Conservation (phyloP, 192 early-diverging fungal genomes). For the Podila horticola region DNA sequence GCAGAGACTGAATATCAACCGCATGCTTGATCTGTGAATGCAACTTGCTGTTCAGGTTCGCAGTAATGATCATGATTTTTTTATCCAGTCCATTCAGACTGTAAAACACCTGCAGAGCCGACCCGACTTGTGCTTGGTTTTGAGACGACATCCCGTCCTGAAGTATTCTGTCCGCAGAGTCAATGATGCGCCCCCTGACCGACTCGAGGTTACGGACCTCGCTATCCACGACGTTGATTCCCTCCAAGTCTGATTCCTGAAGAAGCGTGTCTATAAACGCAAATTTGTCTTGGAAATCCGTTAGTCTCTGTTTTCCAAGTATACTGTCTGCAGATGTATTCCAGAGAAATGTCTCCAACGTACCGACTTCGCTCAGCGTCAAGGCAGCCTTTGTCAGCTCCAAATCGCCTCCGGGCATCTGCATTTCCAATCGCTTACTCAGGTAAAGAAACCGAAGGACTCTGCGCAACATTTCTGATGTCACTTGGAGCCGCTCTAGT, state of each 20-base stretch:
- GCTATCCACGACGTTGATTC: conserved; percentile 70
- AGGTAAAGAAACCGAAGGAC: conserved; percentile 72
- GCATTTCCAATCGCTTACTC: conserved; percentile 64
- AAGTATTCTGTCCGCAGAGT: conserved; percentile 60
- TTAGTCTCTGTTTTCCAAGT: too few species aligned
- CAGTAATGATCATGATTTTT: conserved; percentile 48
- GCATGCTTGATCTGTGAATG: conserved; percentile 56
- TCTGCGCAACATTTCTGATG: conserved; percentile 68
- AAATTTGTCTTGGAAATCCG: not conserved
- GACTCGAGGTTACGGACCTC: conserved; percentile 61
- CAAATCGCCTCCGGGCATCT: conserved; percentile 54
- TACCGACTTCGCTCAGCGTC: conserved; percentile 70
- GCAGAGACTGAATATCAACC: conserved; percentile 59
- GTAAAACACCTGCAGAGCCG: conserved; percentile 65
- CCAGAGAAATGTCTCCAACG: conserved; percentile 6
- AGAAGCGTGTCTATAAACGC: conserved; percentile 57
- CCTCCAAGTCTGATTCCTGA: conserved; percentile 68
- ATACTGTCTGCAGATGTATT: not conserved
- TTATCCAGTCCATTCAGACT: conserved; percentile 59
- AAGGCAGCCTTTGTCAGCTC: conserved; percentile 65
- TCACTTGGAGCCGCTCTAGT: conserved; percentile 68
- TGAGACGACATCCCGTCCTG: conserved; percentile 59
- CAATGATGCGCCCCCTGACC: conserved; percentile 53
- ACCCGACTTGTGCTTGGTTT: conserved; percentile 60
- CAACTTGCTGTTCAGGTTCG: conserved; percentile 51